Base-by-base conservation (phyloP, 352 stramenopile genomes). In the Phytophthora rubi region DNA sequence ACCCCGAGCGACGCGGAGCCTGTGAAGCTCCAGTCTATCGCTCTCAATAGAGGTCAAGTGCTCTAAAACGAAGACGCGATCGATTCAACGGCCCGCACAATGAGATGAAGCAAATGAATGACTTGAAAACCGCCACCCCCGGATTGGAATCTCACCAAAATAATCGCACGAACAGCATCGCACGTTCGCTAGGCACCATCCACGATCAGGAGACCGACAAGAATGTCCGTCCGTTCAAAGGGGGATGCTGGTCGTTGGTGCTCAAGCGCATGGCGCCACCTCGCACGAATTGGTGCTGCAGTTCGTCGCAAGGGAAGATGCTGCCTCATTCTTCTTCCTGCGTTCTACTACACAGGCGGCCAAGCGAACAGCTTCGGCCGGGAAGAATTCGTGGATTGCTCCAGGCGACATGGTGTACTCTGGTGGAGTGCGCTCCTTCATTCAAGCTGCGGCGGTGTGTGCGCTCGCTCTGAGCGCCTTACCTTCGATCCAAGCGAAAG, bases 1-100 rank as follows among this genome's bases (percentile, higher is more conserved):
- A 70, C 92, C 85, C 15, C 73, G 84, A 59, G 84, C 79, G 1
- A 26, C 23, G 92, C 65, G 85, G 86, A 26, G 85, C 81, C 35
- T 95, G 91, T 65, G 85, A 92, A 60, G 85, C 85, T n/a, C 87
- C 87, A 2, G 83, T 88, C 21, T 95, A 95, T 42, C 35, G 15
- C 10, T 15, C 5, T 44, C 12, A 44, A 44, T 44, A 44, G n/a
- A 44, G 35, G 35, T 44, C 15, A 9, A 44, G 6, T 6, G 12
- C 16, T 13, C 10, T 16, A 44, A 6, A 9, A 44, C 15, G 15
- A 44, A 4, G 15, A 42, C 33, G 33, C 33, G 26, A 2, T 9
- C 0, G 33, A 39, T 44, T 12, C 35, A 44, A 44, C 35, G 9
- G 35, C 35, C 15, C 35, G 35, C 35, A 16, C 12, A 16, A 6